Base-by-base conservation (phyloP, 1,284 basidiomycete species). In the Trametes pubescens region DNA sequence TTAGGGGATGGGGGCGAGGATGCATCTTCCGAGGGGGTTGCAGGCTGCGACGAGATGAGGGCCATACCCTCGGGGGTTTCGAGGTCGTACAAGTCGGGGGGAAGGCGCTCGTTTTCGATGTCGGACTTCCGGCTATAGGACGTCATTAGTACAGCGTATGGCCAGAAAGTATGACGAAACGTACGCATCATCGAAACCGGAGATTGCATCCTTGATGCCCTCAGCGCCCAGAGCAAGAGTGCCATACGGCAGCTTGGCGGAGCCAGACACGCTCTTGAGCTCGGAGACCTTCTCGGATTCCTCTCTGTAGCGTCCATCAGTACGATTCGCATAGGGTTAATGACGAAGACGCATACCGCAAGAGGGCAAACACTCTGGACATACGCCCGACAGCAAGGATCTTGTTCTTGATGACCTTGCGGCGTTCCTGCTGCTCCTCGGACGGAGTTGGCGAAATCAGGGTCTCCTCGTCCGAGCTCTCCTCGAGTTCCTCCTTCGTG, bases 221-320 rank as follows among this genome's bases (percentile, higher is more conserved):
- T 99, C 97, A 5, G 94, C 89, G 24, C 96, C 96, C 64, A 92
- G 86, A 1, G 92, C 96, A 49, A 99, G 86, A 9, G 90, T 89
- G 38, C 94, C 96, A 73, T 92, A 94, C 0, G 96, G 96, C 63
- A 98, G 78, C 71, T 89, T 91, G 69, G 80, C 84, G 18, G 91
- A 90, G 37, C 92, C 93, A 44, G 90, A 87, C 38, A 97, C 88
- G 69, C 85, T 95, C 84, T 98, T 99, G 80, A 99, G 89, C 77
- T 99, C 97, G 14, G 96, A 98, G 5, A 98, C 95, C 61, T 93
- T 92, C 80, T 99, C 97, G 0, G 96, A 97, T 78, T 99, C 98
- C 85, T 99, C 98, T 72, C 95, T 95, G 72, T 54, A 9, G 44
- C 18, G 44, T 46, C 13, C 21, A 38, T 44, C 22, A 57, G 43